A percentile compares a stretch with the other conserved stretches of the same genome.
These are phyloP conservation scores for Acephala macrosclerotiorum DNA, from an alignment of 2,329 filamentous ascomycete genomes.

Conservation along the genomic window DNA sequence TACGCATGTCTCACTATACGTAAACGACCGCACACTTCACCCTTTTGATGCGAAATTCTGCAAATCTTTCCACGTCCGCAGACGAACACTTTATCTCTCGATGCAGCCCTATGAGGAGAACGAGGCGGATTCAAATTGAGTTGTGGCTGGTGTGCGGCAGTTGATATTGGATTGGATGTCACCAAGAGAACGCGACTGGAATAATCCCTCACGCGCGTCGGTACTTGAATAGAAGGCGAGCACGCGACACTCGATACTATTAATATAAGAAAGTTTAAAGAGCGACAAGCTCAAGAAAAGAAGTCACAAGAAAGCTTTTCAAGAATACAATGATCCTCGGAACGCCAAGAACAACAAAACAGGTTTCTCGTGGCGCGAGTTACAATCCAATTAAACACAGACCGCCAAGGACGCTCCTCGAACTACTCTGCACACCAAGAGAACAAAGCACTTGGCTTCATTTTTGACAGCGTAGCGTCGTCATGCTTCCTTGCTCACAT, in stretches of 20 bases:
- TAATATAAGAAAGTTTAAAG: conserved; percentile 3
- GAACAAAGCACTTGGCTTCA: not conserved
- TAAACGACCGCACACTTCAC: no score
- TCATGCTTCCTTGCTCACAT: not conserved
- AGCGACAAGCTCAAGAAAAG: not conserved
- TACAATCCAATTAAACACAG: not conserved
- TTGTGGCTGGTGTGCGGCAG: conserved; percentile 7
- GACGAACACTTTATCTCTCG: not conserved
- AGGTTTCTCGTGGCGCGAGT: not conserved
- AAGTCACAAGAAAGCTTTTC: not conserved
- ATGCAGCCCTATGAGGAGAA: not conserved
- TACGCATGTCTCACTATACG: conserved; percentile 1
- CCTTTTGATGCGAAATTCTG: not conserved
- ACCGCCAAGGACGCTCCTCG: not conserved
- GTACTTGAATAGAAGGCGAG: not conserved
- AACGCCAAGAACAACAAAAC: conserved; percentile 1
- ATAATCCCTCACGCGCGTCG: not conserved
- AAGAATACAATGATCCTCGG: not conserved
- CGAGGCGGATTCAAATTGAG: not conserved
- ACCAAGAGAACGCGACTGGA: not conserved
- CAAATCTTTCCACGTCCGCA: not conserved
- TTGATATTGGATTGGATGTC: conserved; percentile 1
- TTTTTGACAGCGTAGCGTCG: not conserved
- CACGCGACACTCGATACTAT: conserved; percentile 1
- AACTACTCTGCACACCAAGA: not conserved